phyloP scores from a whole-genome alignment of 2,329 filamentous ascomycete genomes.

The Sporothrix sp. region DNA sequence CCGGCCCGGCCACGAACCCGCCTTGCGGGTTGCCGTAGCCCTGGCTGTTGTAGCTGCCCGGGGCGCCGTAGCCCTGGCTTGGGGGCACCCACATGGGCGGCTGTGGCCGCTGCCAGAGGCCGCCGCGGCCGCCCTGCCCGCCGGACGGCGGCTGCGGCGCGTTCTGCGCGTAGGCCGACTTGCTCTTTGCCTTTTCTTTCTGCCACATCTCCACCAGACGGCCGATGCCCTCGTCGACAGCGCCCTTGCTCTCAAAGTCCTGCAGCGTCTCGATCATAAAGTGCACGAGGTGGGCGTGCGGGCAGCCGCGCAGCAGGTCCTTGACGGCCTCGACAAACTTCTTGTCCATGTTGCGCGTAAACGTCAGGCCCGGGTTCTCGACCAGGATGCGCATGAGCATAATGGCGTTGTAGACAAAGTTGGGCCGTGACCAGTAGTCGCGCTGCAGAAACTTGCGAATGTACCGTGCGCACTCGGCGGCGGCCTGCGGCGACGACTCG shows the following conservation, averaged over 20 bases:
- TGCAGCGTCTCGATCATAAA: conserved; percentile 82
- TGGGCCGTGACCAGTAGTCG: conserved; percentile 54
- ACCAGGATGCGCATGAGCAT: conserved; percentile 89
- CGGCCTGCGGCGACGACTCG: conserved; percentile 82
- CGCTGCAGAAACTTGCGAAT: conserved; percentile 76
- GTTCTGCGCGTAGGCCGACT: conserved; percentile 40
- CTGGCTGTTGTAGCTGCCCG: conserved; percentile 8
- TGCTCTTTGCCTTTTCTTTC: conserved; percentile 66
- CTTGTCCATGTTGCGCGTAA: conserved; percentile 82
- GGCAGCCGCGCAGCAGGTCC: conserved; percentile 59
- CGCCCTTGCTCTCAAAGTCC: conserved; percentile 61
- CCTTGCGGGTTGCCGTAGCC: neutral
- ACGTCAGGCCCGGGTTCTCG: conserved; percentile 83
- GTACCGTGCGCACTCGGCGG: conserved; percentile 66
- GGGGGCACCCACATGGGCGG: neutral
- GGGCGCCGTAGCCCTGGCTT: neutral
- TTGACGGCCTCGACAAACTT: conserved; percentile 72
- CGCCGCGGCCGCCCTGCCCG: neutral
- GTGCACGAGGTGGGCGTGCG: conserved; percentile 69
- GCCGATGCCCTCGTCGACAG: conserved; percentile 62
- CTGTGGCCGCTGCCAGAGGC: conserved; percentile 14
- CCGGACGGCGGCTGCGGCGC: too few species aligned
- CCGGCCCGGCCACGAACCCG: neutral
- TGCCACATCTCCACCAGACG: conserved; percentile 77
- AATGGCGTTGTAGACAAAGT: conserved; percentile 87